A percentile compares a stretch with the other conserved stretches of the same genome.
phyloP scores from a whole-genome alignment of 257 asterid species.

The Perilla frutescens region DNA sequence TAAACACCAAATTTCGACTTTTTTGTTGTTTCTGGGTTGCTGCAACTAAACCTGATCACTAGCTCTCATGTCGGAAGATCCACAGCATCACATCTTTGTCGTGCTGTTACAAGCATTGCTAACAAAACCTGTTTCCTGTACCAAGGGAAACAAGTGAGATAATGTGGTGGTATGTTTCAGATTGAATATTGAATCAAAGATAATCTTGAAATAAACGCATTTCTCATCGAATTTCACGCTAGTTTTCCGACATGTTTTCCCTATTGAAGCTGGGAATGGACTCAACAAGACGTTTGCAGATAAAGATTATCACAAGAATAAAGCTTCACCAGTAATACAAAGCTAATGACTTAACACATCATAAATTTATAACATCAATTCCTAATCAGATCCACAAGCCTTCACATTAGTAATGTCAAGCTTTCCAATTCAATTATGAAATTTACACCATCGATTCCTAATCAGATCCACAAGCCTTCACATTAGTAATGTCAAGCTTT shows the following conservation, averaged over 20 bases:
- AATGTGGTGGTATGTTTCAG: conserved; percentile 6
- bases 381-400: neutral
- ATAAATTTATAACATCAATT: neutral
- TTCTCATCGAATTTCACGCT: conserved; percentile 1
- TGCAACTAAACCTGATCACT: neutral
- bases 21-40: conserved; percentile 8
- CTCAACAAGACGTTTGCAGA: neutral
- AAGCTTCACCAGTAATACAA: neutral
- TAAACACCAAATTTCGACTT: neutral
- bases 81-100: neutral
- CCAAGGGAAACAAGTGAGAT: neutral
- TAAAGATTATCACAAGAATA: neutral
- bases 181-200: neutral
- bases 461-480: conserved; percentile 17
- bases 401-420: too few species aligned
- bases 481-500: conserved; percentile 12
- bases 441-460: conserved; percentile 2
- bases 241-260: neutral
- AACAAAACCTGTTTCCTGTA: conserved; percentile 39
- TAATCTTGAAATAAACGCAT: neutral
- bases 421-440: too few species aligned
- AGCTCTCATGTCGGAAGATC: neutral
- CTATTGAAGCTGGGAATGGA: neutral
- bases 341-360: neutral
- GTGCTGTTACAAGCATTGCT: neutral